These are phyloP conservation scores for Fusarium coicis DNA, from an alignment of 2,329 filamentous ascomycete species.

Conservation along the genomic window DNA sequence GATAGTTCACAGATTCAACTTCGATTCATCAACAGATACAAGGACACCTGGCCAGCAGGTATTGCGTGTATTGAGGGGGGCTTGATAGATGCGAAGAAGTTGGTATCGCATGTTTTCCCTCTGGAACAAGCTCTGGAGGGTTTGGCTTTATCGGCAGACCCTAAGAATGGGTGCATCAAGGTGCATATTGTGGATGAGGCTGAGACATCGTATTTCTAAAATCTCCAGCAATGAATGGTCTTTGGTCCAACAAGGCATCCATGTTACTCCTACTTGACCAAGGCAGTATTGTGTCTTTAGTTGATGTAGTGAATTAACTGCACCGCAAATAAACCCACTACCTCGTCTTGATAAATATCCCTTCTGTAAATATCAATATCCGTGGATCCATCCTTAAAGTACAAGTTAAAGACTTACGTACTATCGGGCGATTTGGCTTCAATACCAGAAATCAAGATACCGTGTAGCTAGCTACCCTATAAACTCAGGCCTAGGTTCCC, in stretches of 20 bases:
- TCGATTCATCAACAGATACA: conserved; percentile 77
- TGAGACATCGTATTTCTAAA: conserved; percentile 41
- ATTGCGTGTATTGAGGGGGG: conserved; percentile 69
- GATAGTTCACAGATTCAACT: conserved; percentile 61
- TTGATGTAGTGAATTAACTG: background rate
- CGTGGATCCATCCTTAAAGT: too few species aligned
- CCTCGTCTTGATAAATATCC: background rate
- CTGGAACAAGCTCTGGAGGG: conserved; percentile 70
- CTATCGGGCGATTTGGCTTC: background rate
- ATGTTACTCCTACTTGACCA: background rate
- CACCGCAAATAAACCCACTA: background rate
- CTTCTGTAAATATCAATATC: background rate
- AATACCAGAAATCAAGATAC: background rate
- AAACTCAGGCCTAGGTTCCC: background rate
- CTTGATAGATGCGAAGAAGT: conserved; percentile 68
- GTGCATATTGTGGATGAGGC: conserved; percentile 50
- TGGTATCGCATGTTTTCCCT: conserved; percentile 70
- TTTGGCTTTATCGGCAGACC: conserved; percentile 48
- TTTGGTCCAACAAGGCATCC: background rate
- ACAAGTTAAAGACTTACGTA: background rate
- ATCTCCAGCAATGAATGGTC: background rate
- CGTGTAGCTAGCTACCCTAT: background rate
- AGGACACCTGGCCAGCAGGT: conserved; percentile 75
- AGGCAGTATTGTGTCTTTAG: background rate
- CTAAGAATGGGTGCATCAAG: conserved; percentile 50